Percentiles rank a stretch among this genome's conserved stretches.
These are phyloP conservation scores for Xylaria sp. DNA, from an alignment of 495 filamentous ascomycete genomes.

Conservation along the genomic window DNA sequence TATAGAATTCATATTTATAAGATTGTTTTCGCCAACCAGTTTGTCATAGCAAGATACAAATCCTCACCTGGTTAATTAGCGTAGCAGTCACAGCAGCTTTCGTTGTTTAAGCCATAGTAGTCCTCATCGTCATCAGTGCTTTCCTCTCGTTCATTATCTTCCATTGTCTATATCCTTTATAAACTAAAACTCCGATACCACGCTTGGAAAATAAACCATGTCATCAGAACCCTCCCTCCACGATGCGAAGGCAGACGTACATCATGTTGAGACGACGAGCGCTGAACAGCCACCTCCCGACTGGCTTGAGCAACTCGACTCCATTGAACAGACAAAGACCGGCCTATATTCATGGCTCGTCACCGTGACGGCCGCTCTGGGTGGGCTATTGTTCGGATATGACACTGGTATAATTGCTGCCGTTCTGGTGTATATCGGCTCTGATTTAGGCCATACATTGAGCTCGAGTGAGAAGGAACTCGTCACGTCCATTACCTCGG, in stretches of 20 bases:
- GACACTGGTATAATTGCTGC: constrained; percentile 57
- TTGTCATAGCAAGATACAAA: not conserved
- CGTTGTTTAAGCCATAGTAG: not conserved
- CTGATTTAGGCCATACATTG: constrained; percentile 29
- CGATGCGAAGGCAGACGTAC: not conserved
- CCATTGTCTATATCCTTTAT: not conserved
- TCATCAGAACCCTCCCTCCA: not conserved
- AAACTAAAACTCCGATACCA: not conserved
- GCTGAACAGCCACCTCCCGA: not conserved
- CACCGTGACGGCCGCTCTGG: constrained; percentile 47
- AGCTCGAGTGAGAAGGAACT: constrained; percentile 53
- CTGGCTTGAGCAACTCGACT: constrained; percentile 26
- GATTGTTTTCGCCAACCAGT: not conserved
- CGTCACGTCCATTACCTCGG: constrained; percentile 56
- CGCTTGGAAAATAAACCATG: not conserved
- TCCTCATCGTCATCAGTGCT: not conserved
- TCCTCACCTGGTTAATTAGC: not conserved
- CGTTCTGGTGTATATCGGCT: constrained; percentile 39
- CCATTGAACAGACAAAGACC: constrained; percentile 41
- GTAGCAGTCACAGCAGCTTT: not conserved
- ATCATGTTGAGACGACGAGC: not conserved
- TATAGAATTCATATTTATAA: constrained; percentile 1
- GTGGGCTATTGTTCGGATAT: constrained; percentile 53
- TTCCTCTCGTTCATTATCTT: not conserved
- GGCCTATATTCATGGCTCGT: constrained; percentile 51